Evolutionary conservation across 495 filamentous ascomycete species (phyloP).

Genomic region (Daldinia bambusicola): DNA sequence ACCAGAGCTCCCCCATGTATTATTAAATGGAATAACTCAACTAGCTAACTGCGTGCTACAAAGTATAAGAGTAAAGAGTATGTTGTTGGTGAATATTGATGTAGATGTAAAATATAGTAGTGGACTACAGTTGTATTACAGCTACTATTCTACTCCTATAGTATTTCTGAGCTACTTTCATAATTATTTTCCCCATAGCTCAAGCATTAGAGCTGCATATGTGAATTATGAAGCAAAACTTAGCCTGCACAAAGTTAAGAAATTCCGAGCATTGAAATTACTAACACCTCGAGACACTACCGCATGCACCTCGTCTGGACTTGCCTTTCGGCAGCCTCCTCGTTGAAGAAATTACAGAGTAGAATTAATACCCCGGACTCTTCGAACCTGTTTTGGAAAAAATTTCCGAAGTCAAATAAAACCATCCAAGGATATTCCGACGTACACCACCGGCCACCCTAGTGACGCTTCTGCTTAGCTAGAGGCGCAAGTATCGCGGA

Average conservation of each 20-base stretch:
- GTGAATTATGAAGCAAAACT: neutral
- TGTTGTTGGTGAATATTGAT: no score
- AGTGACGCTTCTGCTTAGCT: neutral
- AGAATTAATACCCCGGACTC: neutral
- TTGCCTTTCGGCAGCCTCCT: neutral
- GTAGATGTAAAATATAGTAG: neutral
- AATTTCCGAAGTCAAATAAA: constrained; percentile 4
- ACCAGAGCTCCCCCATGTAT: no score
- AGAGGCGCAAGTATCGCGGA: neutral
- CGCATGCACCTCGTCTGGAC: neutral
- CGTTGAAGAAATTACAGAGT: neutral
- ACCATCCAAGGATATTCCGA: neutral
- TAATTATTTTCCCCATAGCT: neutral
- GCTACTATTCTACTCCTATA: neutral
- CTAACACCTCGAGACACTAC: neutral
- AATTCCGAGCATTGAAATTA: neutral
- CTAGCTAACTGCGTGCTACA: neutral
- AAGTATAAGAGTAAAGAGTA: neutral
- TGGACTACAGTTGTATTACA: neutral
- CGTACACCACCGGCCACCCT: neutral
- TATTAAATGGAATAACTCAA: no score
- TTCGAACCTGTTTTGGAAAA: neutral
- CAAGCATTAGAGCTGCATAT: neutral
- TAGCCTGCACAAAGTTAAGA: neutral
- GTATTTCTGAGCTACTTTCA: neutral